Evolutionary conservation across 208 protist genomes (phyloP).

Genomic region (Leishmania lainsoni): DNA sequence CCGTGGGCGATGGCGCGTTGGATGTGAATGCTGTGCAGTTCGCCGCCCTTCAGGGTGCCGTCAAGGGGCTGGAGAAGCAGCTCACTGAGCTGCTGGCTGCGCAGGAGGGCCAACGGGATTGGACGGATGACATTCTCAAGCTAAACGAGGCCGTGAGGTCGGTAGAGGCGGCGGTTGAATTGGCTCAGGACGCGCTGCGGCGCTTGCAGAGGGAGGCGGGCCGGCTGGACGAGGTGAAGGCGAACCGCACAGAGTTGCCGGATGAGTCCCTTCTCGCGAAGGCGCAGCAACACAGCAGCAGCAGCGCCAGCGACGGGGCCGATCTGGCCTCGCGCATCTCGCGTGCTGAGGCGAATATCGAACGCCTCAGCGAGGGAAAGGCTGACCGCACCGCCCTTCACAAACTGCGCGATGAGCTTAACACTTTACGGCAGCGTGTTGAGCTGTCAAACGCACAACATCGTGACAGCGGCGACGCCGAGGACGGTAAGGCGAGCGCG

Average conservation of each 20-base stretch:
- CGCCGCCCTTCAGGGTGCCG: conserved; percentile 45
- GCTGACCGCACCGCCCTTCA: conserved; percentile 66
- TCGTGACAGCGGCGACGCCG: conserved; percentile 20
- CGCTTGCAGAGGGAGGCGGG: conserved; percentile 27
- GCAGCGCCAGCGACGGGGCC: conserved; percentile 13
- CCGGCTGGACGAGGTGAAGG: conserved; percentile 63
- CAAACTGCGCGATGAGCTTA: conserved; percentile 75
- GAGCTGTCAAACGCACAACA: conserved; percentile 40
- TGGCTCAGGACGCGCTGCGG: conserved; percentile 30
- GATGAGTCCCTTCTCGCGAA: conserved; percentile 4
- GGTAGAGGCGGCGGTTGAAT: conserved; percentile 40
- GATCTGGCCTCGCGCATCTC: conserved; percentile 44
- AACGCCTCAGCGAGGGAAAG: conserved; percentile 64
- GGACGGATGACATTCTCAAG: conserved; percentile 46
- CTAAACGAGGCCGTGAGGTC: conserved; percentile 39
- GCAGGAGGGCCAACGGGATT: conserved; percentile 44
- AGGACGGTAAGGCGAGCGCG: conserved; percentile 1
- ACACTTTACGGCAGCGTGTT: conserved; percentile 54
- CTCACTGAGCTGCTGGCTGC: conserved; percentile 48
- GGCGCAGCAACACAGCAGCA: conserved; percentile 12
- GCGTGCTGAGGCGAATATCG: conserved; percentile 32
- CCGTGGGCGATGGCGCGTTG: conserved; percentile 12
- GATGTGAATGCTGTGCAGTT: conserved; percentile 60
- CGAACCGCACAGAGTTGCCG: conserved; percentile 37
- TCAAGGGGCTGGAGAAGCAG: conserved; percentile 71